A percentile compares a stretch with the other conserved stretches of the same genome.
Evolutionary conservation across 2,329 filamentous ascomycete genomes (phyloP).

Genomic region (Beauveria varroae): DNA sequence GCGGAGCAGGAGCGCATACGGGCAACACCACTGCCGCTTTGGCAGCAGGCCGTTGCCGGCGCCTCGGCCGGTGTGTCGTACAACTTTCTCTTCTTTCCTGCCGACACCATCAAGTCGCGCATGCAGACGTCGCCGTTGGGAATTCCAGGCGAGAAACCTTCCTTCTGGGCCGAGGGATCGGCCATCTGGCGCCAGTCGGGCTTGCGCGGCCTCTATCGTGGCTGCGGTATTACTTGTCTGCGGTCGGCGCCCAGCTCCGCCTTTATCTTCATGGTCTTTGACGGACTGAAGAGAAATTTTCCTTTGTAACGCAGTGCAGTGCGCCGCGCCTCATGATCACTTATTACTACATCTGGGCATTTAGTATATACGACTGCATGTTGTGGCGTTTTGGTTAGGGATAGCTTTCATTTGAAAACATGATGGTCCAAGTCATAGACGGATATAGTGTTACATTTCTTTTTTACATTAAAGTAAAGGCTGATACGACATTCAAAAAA

Average conservation of each 20-base stretch:
- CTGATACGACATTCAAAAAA: not conserved
- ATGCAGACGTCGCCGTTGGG: slow-evolving; percentile 84
- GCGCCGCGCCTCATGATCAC: not conserved
- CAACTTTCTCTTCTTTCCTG: slow-evolving; percentile 95
- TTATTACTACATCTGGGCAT: not conserved
- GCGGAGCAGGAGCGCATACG: slow-evolving; percentile 33
- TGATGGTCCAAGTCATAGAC: not conserved
- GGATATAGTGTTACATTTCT: not conserved
- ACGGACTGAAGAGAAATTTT: slow-evolving; percentile 69
- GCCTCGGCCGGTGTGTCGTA: slow-evolving; percentile 87
- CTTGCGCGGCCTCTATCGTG: slow-evolving; percentile 78
- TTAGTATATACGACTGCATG: slow-evolving; percentile 8
- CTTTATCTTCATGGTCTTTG: slow-evolving; percentile 94
- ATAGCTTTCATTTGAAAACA: not conserved
- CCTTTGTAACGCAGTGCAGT: slow-evolving; percentile 30
- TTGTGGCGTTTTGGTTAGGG: not conserved
- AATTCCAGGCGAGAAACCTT: slow-evolving; percentile 45
- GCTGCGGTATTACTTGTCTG: slow-evolving; percentile 86
- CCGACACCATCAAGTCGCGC: slow-evolving; percentile 92
- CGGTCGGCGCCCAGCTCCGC: slow-evolving; percentile 92
- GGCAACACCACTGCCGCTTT: slow-evolving; percentile 59
- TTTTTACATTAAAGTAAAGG: slow-evolving; percentile 1
- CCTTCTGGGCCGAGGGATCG: slow-evolving; percentile 65
- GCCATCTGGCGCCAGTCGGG: slow-evolving; percentile 78
- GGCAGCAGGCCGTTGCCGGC: slow-evolving; percentile 82